Evolutionary conservation across 176 grass and related monocot species (phyloP), one percentile per base, ranked within the genome.

Genomic region (Aegilops tauschii): DNA sequence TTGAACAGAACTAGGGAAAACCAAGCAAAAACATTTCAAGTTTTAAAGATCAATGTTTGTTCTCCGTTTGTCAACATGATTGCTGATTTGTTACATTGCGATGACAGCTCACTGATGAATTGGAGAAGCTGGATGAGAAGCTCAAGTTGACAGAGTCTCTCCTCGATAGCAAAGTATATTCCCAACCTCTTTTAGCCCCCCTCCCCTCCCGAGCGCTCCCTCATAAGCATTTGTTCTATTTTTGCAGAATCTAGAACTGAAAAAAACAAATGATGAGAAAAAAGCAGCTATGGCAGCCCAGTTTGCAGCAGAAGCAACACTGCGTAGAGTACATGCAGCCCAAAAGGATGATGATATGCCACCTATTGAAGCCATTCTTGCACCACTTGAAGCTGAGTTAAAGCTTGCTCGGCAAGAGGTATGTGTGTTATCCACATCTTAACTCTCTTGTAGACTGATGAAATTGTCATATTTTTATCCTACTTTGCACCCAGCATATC

Each of bases 281-380:
- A 98, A 94, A 79, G 79, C 96, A 32, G 91, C 96, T 12, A 71
- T 94, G 88, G 96, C 88, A 69, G 96, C 96, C 35, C 96, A 98
- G 80, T 98, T 96, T 87, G 96, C 96, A 11, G 96, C 96, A 12
- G 96, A 98, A 79, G 93, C 96, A 69, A 98, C 93, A 40, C 86
- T 98, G 34, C 82, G 96, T 87, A 95, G 96, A 81, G 96, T 98
- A 34, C 93, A 98, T 91, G 90, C 92, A 65, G 92, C 92, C 69
- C 93, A 98, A 89, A 98, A 94, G 77, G 96, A 98, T 85, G 96
- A 98, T 88, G 93, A 98, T n/a, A 96, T 94, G 82, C 93, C 96
- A 23, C 96, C 96, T 35, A 96, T 98, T 65, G 96, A 98, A 88
- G 96, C 96, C 44, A 98, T 96, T 94, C 92, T 98, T 79, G 96